phyloP scores from a whole-genome alignment of 2,329 filamentous ascomycete genomes.

The Pezicula radicicola region DNA sequence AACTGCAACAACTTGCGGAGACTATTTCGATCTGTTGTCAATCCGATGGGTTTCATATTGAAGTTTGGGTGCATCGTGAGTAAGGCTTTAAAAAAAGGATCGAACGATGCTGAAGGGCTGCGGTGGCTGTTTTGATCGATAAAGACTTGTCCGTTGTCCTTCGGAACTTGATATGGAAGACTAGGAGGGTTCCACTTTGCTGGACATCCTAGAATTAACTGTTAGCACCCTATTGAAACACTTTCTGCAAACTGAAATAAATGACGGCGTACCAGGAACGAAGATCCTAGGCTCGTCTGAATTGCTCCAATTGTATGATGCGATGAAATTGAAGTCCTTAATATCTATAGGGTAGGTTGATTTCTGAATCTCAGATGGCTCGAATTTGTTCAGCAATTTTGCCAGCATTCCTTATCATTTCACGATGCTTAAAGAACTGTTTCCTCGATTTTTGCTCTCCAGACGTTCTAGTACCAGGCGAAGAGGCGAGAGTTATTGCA shows the following conservation, averaged over 20 bases:
- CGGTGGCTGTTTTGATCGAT: slow-evolving; percentile 28
- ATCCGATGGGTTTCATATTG: slow-evolving; percentile 17
- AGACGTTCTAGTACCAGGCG: not conserved
- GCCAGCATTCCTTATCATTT: slow-evolving; percentile 5
- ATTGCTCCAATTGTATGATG: slow-evolving; percentile 21
- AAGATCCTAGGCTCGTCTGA: slow-evolving; percentile 11
- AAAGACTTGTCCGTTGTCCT: slow-evolving; percentile 15
- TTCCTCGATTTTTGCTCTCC: not conserved
- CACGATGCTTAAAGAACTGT: not conserved
- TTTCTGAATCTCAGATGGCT: slow-evolving; percentile 1
- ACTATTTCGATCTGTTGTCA: slow-evolving; percentile 29
- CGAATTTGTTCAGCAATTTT: slow-evolving; percentile 2
- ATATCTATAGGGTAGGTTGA: slow-evolving; percentile 2
- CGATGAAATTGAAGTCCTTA: slow-evolving; percentile 11
- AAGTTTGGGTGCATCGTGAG: slow-evolving; percentile 16
- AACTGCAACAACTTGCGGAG: slow-evolving; percentile 27
- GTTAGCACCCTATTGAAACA: too few species aligned
- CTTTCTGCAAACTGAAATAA: not conserved
- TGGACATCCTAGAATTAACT: slow-evolving; percentile 12
- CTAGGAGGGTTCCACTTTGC: slow-evolving; percentile 8
- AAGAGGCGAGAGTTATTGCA: not conserved
- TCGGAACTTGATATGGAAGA: slow-evolving; percentile 15
- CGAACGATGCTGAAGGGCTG: slow-evolving; percentile 22
- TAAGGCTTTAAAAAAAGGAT: slow-evolving; percentile 23
- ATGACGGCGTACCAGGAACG: slow-evolving; percentile 16